Base-by-base conservation (phyloP, 768 basidiomycete species). In the Boletus barrowsii region DNA sequence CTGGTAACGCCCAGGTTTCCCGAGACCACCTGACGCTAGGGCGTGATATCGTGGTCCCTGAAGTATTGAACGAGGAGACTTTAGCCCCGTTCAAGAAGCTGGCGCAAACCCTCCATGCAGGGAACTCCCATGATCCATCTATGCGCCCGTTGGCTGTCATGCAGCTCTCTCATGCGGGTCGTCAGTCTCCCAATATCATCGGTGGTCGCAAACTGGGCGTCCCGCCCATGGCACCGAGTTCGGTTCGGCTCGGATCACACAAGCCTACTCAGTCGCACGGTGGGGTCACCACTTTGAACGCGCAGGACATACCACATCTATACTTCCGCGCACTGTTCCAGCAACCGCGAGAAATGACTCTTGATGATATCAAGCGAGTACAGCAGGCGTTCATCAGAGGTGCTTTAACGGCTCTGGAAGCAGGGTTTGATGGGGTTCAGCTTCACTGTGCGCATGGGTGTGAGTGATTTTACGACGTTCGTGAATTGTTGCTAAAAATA, bases 401-500 rank as follows among this genome's bases (percentile, higher is more conserved):
- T 6, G 90, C 93, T 0, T 63, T 70, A 40, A 61, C 89, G 32
- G 91, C 90, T 10, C 68, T 76, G 17, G 66, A 79, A 49, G 73
- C 86, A 39, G 91, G 90, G 0, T 95, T 93, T 66, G 90, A 96
- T 57, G 94, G 95, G 0, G 73, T 96, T 4, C 83, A 97, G 63
- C 57, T 98, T 10, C 95, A 97, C 67, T 87, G 77, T 24, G 86
- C 86, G 1, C 93, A 95, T 69, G 93, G 93, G 36, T 94, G 88
- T 91, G 51, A 69, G 88, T 81, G 5, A 32, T 36, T 18, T 18
- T 22, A 20, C 32, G 30, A 13, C 42, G 26, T 42, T 40, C n/a
- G 33, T 35, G 20, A 29, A 54, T 18, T 8, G 29, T 2, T 29
- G 29, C 8, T 29, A 29, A 29, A 29, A 29, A 29, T 10, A 8